Base-by-base conservation (phyloP, 176 grass and related monocot species). In the Paspalum notatum region DNA sequence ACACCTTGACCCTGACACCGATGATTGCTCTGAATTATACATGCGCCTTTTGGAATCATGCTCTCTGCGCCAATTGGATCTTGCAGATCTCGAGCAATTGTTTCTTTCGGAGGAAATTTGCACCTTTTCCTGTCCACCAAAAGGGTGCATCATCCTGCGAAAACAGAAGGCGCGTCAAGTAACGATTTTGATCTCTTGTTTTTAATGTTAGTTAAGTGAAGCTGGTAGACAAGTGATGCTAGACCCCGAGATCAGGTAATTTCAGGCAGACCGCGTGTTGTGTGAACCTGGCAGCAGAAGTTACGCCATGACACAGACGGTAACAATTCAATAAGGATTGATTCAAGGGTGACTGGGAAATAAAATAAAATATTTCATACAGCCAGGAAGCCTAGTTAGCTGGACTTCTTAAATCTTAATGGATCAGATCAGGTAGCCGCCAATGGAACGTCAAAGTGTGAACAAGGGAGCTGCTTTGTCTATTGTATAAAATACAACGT, bases 401-500 rank as follows among this genome's bases (percentile, higher is more conserved):
- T 86, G 60, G 53, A 68, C 75, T 69, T 61, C 9, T 56, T 21
- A 58, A 53, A 62, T 61, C 9, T 56, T 21, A 58, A 53, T 87
- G 40, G 45, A 82, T 79, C 37, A 49, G 52, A 66, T 42, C 25
- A 47, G 50, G 20, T 7, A 50, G 12, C 46, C 67, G 0, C 8
- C 37, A 74, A 17, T 7, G 18, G 26, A 40, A 80, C 14, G 13
- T n/a, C 62, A 41, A 4, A 43, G 77, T 75, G 51, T 67, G 77
- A 81, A 68, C 52, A 20, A 75, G 3, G 14, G 9, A 80, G 9
- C 3, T 39, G 11, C 1, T 55, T 6, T 53, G 15, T 39, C 38
- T 37, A 3, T 21, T 37, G 0, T 18, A 63, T 37, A 75, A 44
- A 83, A 57, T 48, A 76, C 63, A 84, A 58, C 18, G 1, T 16